Conservation (phyloP, 257 asterid species). For the Rehmannia glutinosa region DNA sequence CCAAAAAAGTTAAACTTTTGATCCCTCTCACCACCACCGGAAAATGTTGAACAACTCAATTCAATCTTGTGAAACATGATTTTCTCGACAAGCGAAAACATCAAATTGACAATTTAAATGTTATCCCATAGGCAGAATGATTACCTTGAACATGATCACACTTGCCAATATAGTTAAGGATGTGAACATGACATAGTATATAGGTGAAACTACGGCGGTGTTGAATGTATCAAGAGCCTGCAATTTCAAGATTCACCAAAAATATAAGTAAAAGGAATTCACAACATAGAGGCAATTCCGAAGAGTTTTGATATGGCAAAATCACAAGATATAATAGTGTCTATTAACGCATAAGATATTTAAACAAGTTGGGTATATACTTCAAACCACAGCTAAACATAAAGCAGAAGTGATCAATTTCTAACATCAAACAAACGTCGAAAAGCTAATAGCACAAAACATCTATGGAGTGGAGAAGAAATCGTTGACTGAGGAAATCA, state of each 20-base stretch:
- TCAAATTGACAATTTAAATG: background rate
- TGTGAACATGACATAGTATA: conserved; percentile 90
- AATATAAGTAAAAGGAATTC: conserved; percentile 5
- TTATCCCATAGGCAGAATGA: conserved; percentile 1
- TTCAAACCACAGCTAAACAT: background rate
- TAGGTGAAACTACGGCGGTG: conserved; percentile 91
- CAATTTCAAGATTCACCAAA: conserved; percentile 25
- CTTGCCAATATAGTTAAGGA: conserved; percentile 87
- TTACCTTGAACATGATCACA: conserved; percentile 95
- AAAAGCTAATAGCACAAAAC: background rate
- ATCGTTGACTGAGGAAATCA: background rate
- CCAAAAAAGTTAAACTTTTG: too few relatives aligned
- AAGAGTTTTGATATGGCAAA: too few relatives aligned
- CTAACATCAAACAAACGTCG: background rate
- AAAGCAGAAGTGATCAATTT: background rate
- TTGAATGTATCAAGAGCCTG: conserved; percentile 97
- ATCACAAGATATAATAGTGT: too few relatives aligned
- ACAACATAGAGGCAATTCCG: background rate
- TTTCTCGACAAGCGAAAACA: too few relatives aligned
- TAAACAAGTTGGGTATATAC: background rate
- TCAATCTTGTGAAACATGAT: too few relatives aligned
- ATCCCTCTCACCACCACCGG: too few relatives aligned
- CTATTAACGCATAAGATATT: too few relatives aligned
- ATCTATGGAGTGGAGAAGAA: background rate
- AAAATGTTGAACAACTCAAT: too few relatives aligned